Conservation (phyloP, 768 basidiomycete genomes). For the Lentinula sp. region DNA sequence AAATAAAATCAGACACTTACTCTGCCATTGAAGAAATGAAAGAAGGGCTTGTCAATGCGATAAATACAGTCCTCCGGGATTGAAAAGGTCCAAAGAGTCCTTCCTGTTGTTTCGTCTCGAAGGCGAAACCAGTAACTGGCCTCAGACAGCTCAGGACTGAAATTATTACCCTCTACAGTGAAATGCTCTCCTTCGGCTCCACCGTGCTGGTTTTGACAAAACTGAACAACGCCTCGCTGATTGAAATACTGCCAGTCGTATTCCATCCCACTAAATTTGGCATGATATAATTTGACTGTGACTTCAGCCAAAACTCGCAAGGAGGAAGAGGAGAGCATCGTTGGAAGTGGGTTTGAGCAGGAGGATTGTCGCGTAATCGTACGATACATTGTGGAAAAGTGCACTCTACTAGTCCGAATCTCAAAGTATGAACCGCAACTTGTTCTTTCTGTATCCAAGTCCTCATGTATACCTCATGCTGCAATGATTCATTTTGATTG, state of each 20-base stretch:
- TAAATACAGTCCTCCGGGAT: constrained; percentile 61
- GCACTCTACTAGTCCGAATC: not conserved
- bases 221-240: constrained; percentile 1
- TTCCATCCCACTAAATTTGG: not conserved
- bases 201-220: not conserved
- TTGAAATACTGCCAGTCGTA: constrained; percentile 7
- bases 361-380: not conserved
- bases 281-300: constrained; percentile 2
- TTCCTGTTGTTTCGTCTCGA: constrained; percentile 47
- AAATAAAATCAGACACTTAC: constrained; percentile 37
- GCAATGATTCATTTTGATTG: not conserved
- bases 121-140: constrained; percentile 59
- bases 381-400: not conserved
- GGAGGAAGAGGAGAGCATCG: not conserved
- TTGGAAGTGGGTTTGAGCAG: not conserved
- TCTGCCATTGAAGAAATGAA: constrained; percentile 83
- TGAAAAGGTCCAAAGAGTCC: constrained; percentile 65
- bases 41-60: constrained; percentile 82
- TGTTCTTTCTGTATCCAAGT: not conserved
- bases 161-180: not conserved
- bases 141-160: not conserved
- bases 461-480: not conserved
- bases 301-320: not conserved
- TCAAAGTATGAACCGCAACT: not conserved
- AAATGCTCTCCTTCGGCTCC: not conserved